Evolutionary conservation across 1,284 basidiomycete genomes (phyloP).

Genomic region (Athelia sp.): DNA sequence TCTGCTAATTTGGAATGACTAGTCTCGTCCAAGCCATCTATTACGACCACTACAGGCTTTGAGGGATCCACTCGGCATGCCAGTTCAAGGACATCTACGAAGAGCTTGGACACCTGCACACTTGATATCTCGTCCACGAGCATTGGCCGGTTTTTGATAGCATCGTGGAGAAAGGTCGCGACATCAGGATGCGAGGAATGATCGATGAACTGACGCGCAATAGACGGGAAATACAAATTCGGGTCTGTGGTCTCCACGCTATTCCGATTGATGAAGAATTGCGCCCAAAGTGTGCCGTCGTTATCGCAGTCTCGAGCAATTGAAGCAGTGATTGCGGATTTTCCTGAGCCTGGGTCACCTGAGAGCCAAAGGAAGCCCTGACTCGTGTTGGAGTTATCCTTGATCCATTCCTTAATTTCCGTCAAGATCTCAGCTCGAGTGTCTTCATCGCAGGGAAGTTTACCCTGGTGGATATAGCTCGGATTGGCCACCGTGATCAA

Average conservation of each 20-base stretch:
- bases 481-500: background rate
- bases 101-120: too few relatives aligned
- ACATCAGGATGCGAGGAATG: background rate
- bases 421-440: background rate
- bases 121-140: too few relatives aligned
- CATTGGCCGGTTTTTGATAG: background rate
- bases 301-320: background rate
- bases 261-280: slow-evolving; percentile 1
- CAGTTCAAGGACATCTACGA: too few relatives aligned
- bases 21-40: too few relatives aligned
- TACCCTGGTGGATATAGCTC: background rate
- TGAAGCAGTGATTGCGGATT: background rate
- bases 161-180: background rate
- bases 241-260: background rate
- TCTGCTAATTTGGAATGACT: too few relatives aligned
- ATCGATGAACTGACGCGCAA: background rate
- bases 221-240: background rate
- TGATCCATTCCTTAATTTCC: background rate
- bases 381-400: background rate
- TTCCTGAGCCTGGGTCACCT: background rate
- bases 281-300: background rate
- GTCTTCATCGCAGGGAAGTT: background rate
- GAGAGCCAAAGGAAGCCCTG: background rate
- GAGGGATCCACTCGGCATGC: too few relatives aligned
- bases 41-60: too few relatives aligned